phyloP scores from a whole-genome alignment of 768 basidiomycete species.

The Cystoderma amianthinum region DNA sequence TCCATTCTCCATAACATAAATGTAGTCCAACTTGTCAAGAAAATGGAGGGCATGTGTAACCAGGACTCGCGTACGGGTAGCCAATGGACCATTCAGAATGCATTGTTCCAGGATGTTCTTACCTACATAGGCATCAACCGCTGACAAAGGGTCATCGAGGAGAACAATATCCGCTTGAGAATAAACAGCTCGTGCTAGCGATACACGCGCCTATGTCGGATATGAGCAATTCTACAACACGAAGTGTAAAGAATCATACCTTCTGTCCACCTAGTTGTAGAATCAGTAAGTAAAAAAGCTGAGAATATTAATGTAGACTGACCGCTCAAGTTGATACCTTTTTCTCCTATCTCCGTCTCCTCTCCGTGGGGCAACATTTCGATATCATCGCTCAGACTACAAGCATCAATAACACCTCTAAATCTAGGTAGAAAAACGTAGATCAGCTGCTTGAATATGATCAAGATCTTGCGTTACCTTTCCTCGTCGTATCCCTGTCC shows the following conservation, averaged over 20 bases:
- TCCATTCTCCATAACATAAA: slow-evolving; percentile 50
- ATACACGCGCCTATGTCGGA: slow-evolving; percentile 59
- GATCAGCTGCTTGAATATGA: too few relatives aligned
- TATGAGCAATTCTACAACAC: too few relatives aligned
- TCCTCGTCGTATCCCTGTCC: slow-evolving; percentile 58
- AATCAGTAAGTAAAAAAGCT: not conserved
- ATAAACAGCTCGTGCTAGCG: slow-evolving; percentile 65
- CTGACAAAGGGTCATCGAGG: slow-evolving; percentile 69
- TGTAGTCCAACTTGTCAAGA: slow-evolving; percentile 43
- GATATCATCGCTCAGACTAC: slow-evolving; percentile 55
- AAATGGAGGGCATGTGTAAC: slow-evolving; percentile 47
- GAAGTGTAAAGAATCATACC: too few relatives aligned
- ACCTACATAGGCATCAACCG: slow-evolving; percentile 66
- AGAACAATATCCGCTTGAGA: slow-evolving; percentile 60
- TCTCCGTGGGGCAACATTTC: slow-evolving; percentile 60
- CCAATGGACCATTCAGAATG: slow-evolving; percentile 36
- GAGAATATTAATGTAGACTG: not conserved
- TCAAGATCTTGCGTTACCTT: too few relatives aligned
- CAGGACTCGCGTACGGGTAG: slow-evolving; percentile 41
- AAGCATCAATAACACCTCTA: slow-evolving; percentile 45
- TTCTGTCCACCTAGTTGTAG: too few relatives aligned
- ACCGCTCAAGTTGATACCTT: slow-evolving; percentile 57
- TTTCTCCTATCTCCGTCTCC: slow-evolving; percentile 60
- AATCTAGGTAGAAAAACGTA: too few relatives aligned
- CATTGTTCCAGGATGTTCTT: slow-evolving; percentile 51